Evolutionary conservation across 495 filamentous ascomycete species (phyloP).

Genomic region (Zalerion maritima): DNA sequence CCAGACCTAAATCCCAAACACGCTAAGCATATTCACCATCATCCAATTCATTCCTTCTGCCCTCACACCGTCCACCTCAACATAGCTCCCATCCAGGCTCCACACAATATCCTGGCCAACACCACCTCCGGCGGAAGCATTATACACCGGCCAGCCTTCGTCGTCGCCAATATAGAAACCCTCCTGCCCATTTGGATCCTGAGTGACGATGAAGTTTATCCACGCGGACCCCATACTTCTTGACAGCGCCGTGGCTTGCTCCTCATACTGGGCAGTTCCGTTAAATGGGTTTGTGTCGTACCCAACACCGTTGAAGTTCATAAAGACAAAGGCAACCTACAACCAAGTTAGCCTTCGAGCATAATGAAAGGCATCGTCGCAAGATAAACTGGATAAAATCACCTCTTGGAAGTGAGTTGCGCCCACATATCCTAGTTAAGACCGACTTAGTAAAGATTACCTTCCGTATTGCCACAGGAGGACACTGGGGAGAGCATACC

Average conservation of each 20-base stretch:
- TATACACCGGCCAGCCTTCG: conserved; percentile 2
- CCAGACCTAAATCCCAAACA: conserved; percentile 6
- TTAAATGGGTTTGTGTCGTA: conserved; percentile 22
- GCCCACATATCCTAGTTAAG: conserved; percentile 9
- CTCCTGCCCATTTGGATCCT: conserved; percentile 15
- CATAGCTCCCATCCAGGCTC: not conserved
- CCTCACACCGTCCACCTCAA: conserved; percentile 1
- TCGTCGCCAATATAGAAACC: not conserved
- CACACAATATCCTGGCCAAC: conserved; percentile 4
- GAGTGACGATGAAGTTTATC: conserved; percentile 23
- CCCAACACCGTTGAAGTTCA: conserved; percentile 25
- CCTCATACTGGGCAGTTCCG: no score
- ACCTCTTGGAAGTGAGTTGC: conserved; percentile 31
- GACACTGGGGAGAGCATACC: not conserved
- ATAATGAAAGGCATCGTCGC: no score
- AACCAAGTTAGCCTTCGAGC: no score
- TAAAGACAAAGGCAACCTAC: conserved; percentile 32
- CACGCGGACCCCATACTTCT: conserved; percentile 24
- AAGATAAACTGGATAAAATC: no score
- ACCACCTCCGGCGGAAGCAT: conserved; percentile 3
- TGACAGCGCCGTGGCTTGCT: conserved; percentile 16
- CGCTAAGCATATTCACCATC: conserved; percentile 2
- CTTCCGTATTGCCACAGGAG: no score
- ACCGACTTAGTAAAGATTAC: no score
- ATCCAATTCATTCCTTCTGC: conserved; percentile 5